These are phyloP conservation scores for Populus hybrid DNA, from an alignment of 441 rosid genomes.

Conservation along the genomic window DNA sequence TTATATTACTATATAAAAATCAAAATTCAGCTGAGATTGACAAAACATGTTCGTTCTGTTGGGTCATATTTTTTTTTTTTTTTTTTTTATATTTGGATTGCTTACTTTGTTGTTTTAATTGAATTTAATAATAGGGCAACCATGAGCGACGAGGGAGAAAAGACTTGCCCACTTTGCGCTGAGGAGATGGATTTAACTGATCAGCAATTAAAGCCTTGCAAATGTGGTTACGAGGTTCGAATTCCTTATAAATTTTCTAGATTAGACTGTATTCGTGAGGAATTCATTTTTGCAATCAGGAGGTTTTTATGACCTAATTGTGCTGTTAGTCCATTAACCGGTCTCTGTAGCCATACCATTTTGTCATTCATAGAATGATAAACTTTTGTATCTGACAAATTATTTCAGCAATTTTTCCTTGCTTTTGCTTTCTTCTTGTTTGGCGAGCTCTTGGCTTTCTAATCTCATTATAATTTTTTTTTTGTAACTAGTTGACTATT, in stretches of 20 bases:
- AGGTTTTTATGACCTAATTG: not conserved
- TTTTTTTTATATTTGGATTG: not conserved
- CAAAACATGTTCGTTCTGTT: not conserved
- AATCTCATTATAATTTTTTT: not conserved
- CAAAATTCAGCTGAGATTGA: not conserved
- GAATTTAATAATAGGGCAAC: slow-evolving; percentile 32
- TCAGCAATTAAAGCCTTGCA: slow-evolving; percentile 94
- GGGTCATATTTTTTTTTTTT: not conserved
- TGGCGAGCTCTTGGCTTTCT: not conserved
- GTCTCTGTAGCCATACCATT: not conserved
- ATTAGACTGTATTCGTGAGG: not conserved
- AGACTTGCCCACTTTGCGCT: slow-evolving; percentile 87
- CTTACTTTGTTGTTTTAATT: not conserved
- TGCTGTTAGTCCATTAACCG: not conserved
- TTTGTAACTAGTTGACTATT: not conserved
- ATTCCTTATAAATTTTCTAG: not conserved
- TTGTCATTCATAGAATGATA: not conserved
- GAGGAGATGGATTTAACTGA: slow-evolving; percentile 98
- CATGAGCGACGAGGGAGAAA: slow-evolving; percentile 87
- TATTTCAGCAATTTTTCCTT: not conserved
- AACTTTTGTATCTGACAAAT: not conserved
- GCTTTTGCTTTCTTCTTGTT: not conserved
- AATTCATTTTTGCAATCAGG: not conserved
- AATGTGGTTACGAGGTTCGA: slow-evolving; percentile 86
- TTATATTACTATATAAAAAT: not conserved